phyloP scores from a whole-genome alignment of 1,284 basidiomycete species.

The Heliocybe sulcata region DNA sequence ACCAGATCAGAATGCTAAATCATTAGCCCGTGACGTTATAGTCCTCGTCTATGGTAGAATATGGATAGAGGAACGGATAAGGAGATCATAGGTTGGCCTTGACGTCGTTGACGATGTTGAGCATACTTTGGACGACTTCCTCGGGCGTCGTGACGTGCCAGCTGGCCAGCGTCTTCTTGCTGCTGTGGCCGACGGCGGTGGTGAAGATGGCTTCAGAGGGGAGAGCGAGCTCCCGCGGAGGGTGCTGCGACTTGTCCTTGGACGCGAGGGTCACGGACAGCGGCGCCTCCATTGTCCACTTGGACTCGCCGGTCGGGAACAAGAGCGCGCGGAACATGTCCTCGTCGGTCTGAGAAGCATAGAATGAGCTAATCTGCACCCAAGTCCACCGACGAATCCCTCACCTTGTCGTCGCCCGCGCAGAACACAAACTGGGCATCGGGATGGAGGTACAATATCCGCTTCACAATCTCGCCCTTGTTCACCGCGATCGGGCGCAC shows the following conservation, averaged over 20 bases:
- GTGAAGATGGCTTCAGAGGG: conserved; percentile 73
- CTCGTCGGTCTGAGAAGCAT: conserved; percentile 69
- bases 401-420: conserved; percentile 96
- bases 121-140: conserved; percentile 69
- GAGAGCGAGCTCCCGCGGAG: conserved; percentile 53
- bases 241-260: conserved; percentile 20
- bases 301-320: conserved; percentile 43
- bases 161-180: conserved; percentile 80
- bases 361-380: no score
- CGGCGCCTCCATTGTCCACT: conserved; percentile 62
- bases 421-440: conserved; percentile 96
- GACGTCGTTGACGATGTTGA: conserved; percentile 34
- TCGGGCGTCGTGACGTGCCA: conserved; percentile 84
- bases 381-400: conserved; percentile 14
- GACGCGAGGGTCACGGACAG: conserved; percentile 60
- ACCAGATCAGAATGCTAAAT: not conserved
- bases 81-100: conserved; percentile 8
- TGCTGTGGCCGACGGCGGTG: conserved; percentile 80
- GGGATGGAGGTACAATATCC: conserved; percentile 87
- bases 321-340: conserved; percentile 93
- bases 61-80: not conserved
- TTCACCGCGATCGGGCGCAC: conserved; percentile 93
- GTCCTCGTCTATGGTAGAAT: not conserved
- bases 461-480: conserved; percentile 98
- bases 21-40: not conserved